Percentiles rank a stretch among this genome's conserved stretches.
phyloP scores from a whole-genome alignment of 768 basidiomycete species.

The Cantharellus cinnabarinus region DNA sequence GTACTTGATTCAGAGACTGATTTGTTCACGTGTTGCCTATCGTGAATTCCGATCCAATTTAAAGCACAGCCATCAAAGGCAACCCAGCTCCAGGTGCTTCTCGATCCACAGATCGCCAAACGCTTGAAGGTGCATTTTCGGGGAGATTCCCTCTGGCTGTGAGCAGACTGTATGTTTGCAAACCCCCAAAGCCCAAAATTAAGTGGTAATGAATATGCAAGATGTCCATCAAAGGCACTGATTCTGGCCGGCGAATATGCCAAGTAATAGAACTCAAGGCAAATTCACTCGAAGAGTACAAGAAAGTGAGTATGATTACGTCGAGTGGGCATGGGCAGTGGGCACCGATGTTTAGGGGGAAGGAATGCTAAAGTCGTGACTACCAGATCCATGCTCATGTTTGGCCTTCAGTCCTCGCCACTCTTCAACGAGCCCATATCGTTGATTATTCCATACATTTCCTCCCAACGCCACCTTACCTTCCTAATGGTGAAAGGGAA shows the following conservation, averaged over 20 bases:
- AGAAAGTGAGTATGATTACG: conserved; percentile 12
- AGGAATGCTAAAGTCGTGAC: conserved; percentile 13
- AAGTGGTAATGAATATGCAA: no score
- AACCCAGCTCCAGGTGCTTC: no score
- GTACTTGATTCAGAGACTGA: no score
- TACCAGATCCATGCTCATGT: conserved; percentile 35
- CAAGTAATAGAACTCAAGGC: conserved; percentile 46
- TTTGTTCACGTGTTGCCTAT: no score
- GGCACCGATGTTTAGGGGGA: no score
- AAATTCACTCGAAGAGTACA: conserved; percentile 19
- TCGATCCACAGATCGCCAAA: no score
- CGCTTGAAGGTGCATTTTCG: no score
- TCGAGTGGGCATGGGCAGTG: neutral
- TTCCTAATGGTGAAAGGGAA: conserved; percentile 19
- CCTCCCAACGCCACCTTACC: conserved; percentile 22
- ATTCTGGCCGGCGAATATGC: conserved; percentile 29
- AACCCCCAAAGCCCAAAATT: no score
- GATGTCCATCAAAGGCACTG: neutral
- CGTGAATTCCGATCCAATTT: no score
- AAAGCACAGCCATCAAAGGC: no score
- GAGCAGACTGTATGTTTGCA: no score
- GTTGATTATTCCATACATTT: conserved; percentile 61
- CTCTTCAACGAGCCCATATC: conserved; percentile 41
- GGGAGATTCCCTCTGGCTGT: no score
- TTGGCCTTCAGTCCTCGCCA: conserved; percentile 49